Percentiles rank a stretch among this genome's conserved stretches.
phyloP scores from a whole-genome alignment of 2,329 filamentous ascomycete species.

The Xylariaceae sp. region DNA sequence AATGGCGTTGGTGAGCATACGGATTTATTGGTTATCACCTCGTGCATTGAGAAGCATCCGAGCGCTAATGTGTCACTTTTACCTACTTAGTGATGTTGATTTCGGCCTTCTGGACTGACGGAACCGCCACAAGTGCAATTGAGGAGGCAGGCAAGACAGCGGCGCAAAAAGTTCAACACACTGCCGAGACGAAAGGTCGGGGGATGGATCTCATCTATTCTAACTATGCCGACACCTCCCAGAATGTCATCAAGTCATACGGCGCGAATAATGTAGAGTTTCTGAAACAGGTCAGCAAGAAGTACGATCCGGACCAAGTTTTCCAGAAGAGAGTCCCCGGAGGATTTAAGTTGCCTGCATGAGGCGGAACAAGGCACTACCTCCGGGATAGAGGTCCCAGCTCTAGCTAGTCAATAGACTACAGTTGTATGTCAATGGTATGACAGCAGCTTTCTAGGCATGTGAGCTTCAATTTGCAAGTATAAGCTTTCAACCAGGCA shows the following conservation, averaged over 20 bases:
- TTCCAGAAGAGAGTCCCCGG: slow-evolving; percentile 10
- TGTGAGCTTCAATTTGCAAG: no score
- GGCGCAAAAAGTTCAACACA: neutral
- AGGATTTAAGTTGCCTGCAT: slow-evolving; percentile 6
- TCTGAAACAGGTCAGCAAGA: neutral
- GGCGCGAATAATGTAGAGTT: neutral
- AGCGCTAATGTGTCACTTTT: neutral
- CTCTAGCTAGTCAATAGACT: no score
- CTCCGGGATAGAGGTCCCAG: no score
- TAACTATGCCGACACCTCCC: slow-evolving; percentile 7
- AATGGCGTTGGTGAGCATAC: neutral
- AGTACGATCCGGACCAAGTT: slow-evolving; percentile 1
- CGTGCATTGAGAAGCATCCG: neutral
- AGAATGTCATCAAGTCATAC: slow-evolving; percentile 5
- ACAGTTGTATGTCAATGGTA: no score
- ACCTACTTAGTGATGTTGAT: neutral
- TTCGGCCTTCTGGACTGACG: slow-evolving; percentile 2
- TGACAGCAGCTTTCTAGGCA: no score
- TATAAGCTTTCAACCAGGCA: no score
- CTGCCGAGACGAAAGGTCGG: neutral
- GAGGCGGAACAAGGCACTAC: no score
- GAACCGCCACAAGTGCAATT: neutral
- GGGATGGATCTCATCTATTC: slow-evolving; percentile 2
- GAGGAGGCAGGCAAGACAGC: slow-evolving; percentile 1
- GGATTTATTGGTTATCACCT: neutral